Conservation (phyloP, 306 rosid species). For the Chamaecrista fasciculata region DNA sequence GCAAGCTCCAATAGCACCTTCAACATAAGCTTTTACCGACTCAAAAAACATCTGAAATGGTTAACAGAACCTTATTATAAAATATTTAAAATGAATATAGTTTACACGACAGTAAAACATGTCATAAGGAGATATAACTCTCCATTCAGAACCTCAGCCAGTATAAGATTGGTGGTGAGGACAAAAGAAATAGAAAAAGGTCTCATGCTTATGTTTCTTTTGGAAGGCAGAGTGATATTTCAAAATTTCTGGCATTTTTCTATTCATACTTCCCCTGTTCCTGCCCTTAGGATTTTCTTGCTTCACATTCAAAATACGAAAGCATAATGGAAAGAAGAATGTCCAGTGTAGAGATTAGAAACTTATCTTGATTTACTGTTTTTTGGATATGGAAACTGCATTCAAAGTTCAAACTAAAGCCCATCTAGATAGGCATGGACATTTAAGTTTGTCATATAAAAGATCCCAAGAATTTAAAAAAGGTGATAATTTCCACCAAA, state of each 20-base stretch:
- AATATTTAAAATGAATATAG: not conserved
- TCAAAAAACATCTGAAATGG: conserved; percentile 66
- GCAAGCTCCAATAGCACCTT: conserved; percentile 50
- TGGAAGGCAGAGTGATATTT: not conserved
- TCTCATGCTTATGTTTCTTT: not conserved
- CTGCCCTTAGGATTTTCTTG: not conserved
- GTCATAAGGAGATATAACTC: not conserved
- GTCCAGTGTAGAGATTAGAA: not conserved
- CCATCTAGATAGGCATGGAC: not conserved
- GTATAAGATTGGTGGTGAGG: not conserved
- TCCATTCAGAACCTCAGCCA: not conserved
- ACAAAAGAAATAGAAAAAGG: not conserved
- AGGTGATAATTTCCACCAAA: not conserved
- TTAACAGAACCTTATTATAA: not conserved
- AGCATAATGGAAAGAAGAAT: not conserved
- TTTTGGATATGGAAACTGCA: not conserved
- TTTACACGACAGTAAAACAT: not conserved
- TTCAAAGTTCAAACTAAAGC: not conserved
- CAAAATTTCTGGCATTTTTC: not conserved
- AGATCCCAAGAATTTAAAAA: not conserved
- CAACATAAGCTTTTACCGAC: conserved; percentile 51
- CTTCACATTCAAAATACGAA: not conserved
- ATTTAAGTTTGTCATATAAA: not conserved
- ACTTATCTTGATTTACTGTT: not conserved
- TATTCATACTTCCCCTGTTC: not conserved